phyloP scores from a whole-genome alignment of 2,329 filamentous ascomycete species.

The Cordyceps cateniannulata region DNA sequence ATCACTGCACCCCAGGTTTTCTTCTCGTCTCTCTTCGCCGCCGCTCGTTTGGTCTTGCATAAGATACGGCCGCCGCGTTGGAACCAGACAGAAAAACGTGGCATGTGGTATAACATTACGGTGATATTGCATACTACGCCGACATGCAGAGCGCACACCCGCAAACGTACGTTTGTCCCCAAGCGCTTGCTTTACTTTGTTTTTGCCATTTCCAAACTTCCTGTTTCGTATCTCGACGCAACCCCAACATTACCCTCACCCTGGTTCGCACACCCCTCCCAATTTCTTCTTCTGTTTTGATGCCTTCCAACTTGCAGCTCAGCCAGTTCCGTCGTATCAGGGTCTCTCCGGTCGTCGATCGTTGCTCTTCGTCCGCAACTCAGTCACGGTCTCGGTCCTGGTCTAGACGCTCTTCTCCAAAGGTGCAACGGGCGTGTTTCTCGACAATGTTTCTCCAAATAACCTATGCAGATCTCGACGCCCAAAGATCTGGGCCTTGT shows the following conservation, averaged over 20 bases:
- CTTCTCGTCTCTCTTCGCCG: not conserved
- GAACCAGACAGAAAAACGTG: not conserved
- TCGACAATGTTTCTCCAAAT: not conserved
- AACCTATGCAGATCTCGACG: not conserved
- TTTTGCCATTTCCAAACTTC: not conserved
- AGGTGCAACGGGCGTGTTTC: not conserved
- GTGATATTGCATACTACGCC: conserved; percentile 6
- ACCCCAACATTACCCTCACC: not conserved
- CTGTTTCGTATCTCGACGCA: not conserved
- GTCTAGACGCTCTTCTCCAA: not conserved
- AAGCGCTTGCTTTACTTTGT: not conserved
- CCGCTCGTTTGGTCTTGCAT: not conserved
- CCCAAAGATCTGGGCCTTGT: not conserved
- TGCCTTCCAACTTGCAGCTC: not conserved
- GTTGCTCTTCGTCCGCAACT: not conserved
- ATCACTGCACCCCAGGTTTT: conserved; percentile 12
- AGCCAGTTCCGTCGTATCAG: not conserved
- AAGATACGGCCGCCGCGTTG: not conserved
- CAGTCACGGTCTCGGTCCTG: not conserved
- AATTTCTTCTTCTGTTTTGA: not conserved
- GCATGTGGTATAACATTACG: not conserved
- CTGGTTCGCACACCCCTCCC: not conserved
- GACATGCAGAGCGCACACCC: not conserved
- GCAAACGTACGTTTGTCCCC: not conserved
- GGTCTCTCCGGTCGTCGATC: not conserved